Percentiles rank a stretch among this genome's conserved stretches.
These are phyloP conservation scores for Grosmannia huntii DNA, from an alignment of 2,329 filamentous ascomycete genomes.

Conservation along the genomic window DNA sequence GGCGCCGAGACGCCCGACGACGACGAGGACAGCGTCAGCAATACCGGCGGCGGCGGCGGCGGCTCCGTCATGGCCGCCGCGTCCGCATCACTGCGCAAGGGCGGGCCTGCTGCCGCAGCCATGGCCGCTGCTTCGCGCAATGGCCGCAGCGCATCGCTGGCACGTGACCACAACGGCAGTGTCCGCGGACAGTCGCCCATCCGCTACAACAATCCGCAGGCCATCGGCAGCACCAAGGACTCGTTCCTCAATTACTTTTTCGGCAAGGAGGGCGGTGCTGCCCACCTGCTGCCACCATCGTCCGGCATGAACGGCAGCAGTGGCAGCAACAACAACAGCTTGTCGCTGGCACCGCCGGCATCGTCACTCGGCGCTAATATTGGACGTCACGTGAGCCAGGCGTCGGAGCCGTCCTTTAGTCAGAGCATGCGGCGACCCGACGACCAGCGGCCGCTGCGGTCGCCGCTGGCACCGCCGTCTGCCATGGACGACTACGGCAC, in stretches of 20 bases:
- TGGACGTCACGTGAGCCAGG: slow-evolving; percentile 61
- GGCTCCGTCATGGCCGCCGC: slow-evolving; percentile 25
- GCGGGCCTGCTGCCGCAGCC: slow-evolving; percentile 46
- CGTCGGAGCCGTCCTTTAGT: slow-evolving; percentile 66
- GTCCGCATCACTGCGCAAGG: neutral
- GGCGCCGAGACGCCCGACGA: slow-evolving; percentile 34
- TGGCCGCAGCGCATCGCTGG: slow-evolving; percentile 66
- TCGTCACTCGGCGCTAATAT: slow-evolving; percentile 17
- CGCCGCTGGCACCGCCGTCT: slow-evolving; percentile 22
- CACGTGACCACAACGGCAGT: slow-evolving; percentile 52
- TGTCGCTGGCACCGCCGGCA: neutral
- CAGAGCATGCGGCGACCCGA: slow-evolving; percentile 60
- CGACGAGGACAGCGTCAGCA: slow-evolving; percentile 54
- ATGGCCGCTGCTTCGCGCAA: slow-evolving; percentile 46
- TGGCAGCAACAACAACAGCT: neutral
- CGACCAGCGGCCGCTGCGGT: slow-evolving; percentile 41
- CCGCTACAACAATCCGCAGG: slow-evolving; percentile 47
- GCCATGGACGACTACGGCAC: slow-evolving; percentile 2
- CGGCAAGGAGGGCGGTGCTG: slow-evolving; percentile 66
- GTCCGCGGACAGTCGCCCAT: slow-evolving; percentile 44
- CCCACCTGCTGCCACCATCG: neutral
- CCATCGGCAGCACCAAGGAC: slow-evolving; percentile 57
- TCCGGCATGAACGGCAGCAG: slow-evolving; percentile 8
- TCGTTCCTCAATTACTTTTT: slow-evolving; percentile 99
- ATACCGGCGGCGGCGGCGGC: slow-evolving; percentile 16